phyloP scores from a whole-genome alignment of 1,284 basidiomycete species.

The Neonothopanus nambi region DNA sequence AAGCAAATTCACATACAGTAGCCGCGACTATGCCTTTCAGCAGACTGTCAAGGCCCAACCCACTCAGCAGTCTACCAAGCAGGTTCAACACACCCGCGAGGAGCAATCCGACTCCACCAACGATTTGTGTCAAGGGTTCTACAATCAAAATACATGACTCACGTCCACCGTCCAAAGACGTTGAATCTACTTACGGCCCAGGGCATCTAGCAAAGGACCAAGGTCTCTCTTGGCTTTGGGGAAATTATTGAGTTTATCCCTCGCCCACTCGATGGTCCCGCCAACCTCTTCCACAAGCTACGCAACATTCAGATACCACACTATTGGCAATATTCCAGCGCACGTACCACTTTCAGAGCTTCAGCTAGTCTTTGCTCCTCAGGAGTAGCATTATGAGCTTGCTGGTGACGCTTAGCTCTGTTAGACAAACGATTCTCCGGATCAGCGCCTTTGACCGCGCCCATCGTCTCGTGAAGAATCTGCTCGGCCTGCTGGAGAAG shows the following conservation, averaged over 20 bases:
- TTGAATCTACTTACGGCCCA: slow-evolving; percentile 11
- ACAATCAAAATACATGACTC: neutral
- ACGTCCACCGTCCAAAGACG: neutral
- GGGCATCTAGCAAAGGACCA: slow-evolving; percentile 37
- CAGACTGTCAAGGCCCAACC: slow-evolving; percentile 22
- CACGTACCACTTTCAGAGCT: slow-evolving; percentile 36
- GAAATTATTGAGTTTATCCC: slow-evolving; percentile 35
- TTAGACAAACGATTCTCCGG: slow-evolving; percentile 34
- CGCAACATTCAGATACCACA: neutral
- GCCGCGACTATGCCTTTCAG: slow-evolving; percentile 21
- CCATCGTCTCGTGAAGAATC: slow-evolving; percentile 37
- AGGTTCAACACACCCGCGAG: slow-evolving; percentile 25
- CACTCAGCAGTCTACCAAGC: slow-evolving; percentile 21
- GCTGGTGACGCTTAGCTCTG: slow-evolving; percentile 34
- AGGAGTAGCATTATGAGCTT: slow-evolving; percentile 36
- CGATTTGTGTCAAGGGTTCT: slow-evolving; percentile 18
- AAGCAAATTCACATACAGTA: slow-evolving; percentile 3
- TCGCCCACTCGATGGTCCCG: slow-evolving; percentile 40
- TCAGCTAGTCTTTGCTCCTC: slow-evolving; percentile 41
- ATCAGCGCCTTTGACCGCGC: slow-evolving; percentile 25
- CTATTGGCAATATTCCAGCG: neutral
- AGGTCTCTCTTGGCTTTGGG: slow-evolving; percentile 40
- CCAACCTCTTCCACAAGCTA: slow-evolving; percentile 38
- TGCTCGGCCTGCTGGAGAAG: slow-evolving; percentile 37
- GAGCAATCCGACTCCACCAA: slow-evolving; percentile 15